Evolutionary conservation across 192 early-diverging fungal species (phyloP).

Genomic region (Coemansia sp.): DNA sequence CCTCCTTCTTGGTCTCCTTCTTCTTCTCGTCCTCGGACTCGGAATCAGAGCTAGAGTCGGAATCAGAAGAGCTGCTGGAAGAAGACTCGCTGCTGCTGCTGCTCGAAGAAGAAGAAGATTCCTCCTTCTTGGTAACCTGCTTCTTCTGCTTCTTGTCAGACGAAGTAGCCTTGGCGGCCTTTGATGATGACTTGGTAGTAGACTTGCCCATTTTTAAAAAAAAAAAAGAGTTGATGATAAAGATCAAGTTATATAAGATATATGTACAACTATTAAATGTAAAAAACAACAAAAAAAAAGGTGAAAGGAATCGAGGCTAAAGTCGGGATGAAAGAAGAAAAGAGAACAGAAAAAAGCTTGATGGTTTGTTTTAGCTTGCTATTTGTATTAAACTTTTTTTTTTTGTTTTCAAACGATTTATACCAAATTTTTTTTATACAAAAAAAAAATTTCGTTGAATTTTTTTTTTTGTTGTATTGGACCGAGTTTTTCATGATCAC

Average conservation of each 20-base stretch:
- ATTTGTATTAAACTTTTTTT: neutral
- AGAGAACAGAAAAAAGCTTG: neutral
- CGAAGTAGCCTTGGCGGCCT: constrained; percentile 31
- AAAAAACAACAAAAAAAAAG: constrained; percentile 4
- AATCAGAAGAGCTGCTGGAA: constrained; percentile 38
- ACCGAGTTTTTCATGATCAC: neutral
- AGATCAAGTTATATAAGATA: no score
- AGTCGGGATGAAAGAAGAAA: neutral
- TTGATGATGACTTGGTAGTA: constrained; percentile 15
- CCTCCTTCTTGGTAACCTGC: neutral
- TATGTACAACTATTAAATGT: neutral
- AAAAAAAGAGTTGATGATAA: neutral
- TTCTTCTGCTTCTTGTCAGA: constrained; percentile 4
- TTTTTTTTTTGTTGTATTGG: constrained; percentile 3
- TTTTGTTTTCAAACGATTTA: neutral
- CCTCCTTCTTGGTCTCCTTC: constrained; percentile 15
- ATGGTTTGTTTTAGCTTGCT: neutral
- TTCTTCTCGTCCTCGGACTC: constrained; percentile 17
- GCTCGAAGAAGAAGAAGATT: no score
- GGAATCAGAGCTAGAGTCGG: constrained; percentile 31
- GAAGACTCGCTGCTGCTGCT: no score
- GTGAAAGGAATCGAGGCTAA: neutral
- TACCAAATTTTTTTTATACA: constrained; percentile 4
- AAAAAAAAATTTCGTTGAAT: constrained; percentile 5
- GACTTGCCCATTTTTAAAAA: constrained; percentile 26